Evolutionary conservation across 2,329 filamentous ascomycete species (phyloP), one percentile per base, ranked within the genome.

Genomic region (Claviceps digitariae): DNA sequence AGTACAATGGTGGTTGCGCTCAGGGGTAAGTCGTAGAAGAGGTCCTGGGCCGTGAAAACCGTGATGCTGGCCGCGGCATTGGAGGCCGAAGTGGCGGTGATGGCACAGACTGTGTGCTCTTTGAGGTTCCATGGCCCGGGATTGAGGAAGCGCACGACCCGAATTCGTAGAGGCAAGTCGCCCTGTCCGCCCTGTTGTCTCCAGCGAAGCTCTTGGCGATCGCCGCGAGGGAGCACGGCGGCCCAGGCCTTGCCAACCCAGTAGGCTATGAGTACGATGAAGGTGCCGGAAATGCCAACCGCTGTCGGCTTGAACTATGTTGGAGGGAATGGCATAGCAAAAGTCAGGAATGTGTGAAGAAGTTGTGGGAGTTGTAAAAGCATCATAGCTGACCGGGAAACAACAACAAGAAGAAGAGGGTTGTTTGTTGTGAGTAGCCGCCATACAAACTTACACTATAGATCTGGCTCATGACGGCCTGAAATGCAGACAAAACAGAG

Each of bases 221-320:
- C 77, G 13, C 76, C 77, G 6, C 77, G 75, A 1, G 78, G 54
- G 36, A 55, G 51, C 4, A 55, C 15, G 1, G 54, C 51, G 1
- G 62, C 61, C 63, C 63, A 65, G 4, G 59, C 64, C n/a, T 65
- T 75, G 9, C 78, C 78, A 2, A 73, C 50, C 49, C 80, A 79
- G 63, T 79, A 79, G 13, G 74, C 73, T 47, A 81, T 77, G 43
- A 81, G 70, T 5, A 78, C 76, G 51, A 79, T 77, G 52, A 79
- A 80, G 0, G 75, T 79, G 40, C 76, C 75, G 17, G 69, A 68
- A 20, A 79, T 74, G 3, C 67, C 68, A 38, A 75, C 61, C 1
- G 40, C 2, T 0, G 76, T 79, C 0, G 75, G 76, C 69, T 79
- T 78, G 62, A 76, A 79, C 74, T 78, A 12, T 6, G 17, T 44